A percentile compares a stretch with the other conserved stretches of the same genome.
phyloP scores from a whole-genome alignment of 2,329 filamentous ascomycete genomes.

The Nothophaeocryptopus gaeumannii region DNA sequence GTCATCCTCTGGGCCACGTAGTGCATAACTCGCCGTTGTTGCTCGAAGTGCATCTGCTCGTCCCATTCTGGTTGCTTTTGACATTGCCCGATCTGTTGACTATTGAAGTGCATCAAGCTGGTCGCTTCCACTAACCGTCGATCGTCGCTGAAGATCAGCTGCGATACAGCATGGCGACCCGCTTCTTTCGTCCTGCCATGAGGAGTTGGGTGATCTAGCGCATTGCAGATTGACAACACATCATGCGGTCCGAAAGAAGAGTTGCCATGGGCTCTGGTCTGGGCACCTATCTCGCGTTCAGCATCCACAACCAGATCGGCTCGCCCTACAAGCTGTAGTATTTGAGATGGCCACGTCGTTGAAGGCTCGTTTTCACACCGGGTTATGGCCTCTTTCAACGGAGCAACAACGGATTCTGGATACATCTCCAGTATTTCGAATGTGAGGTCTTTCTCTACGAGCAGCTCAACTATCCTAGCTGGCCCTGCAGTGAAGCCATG shows the following conservation, averaged over 20 bases:
- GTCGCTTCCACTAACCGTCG: slow-evolving; percentile 83
- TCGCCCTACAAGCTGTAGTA: slow-evolving; percentile 74
- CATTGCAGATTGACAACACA: slow-evolving; percentile 61
- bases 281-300: background rate
- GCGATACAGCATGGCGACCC: slow-evolving; percentile 73
- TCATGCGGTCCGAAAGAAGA: slow-evolving; percentile 4
- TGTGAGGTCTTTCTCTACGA: slow-evolving; percentile 68
- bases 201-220: slow-evolving; percentile 60
- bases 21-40: slow-evolving; percentile 86
- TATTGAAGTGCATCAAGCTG: slow-evolving; percentile 79
- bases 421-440: slow-evolving; percentile 71
- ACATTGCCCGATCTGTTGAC: slow-evolving; percentile 74
- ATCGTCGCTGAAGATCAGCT: slow-evolving; percentile 86
- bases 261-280: background rate
- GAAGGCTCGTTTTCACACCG: slow-evolving; percentile 80
- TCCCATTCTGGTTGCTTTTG: slow-evolving; percentile 72
- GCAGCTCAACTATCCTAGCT: slow-evolving; percentile 50
- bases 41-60: slow-evolving; percentile 84
- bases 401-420: slow-evolving; percentile 77
- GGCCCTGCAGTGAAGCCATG: slow-evolving; percentile 22
- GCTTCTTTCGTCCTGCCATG: slow-evolving; percentile 79
- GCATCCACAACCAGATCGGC: slow-evolving; percentile 64
- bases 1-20: slow-evolving; percentile 82
- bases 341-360: slow-evolving; percentile 66
- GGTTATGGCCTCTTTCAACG: slow-evolving; percentile 79